Percentiles rank a stretch among this genome's conserved stretches.
phyloP scores from a whole-genome alignment of 108 stramenopile genomes.

The Stephanodiscus minutulus region DNA sequence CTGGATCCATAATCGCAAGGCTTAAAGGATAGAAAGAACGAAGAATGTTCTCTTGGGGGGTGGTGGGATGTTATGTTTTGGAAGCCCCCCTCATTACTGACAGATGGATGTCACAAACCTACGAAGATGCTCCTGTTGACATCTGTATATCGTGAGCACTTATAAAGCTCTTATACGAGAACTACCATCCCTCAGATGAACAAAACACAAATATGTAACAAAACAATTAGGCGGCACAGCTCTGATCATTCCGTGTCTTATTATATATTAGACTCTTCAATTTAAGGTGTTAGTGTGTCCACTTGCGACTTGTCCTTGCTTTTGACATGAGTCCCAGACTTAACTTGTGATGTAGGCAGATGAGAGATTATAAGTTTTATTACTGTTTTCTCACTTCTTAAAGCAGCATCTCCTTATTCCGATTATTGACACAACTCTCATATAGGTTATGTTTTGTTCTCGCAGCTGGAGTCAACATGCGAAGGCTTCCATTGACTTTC shows the following conservation, averaged over 20 bases:
- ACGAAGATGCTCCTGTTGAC: background rate
- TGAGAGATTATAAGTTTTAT: background rate
- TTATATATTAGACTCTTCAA: too few species aligned
- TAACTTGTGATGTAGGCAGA: background rate
- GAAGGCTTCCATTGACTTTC: too few species aligned
- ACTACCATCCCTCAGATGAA: background rate
- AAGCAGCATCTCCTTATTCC: too few species aligned
- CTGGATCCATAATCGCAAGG: constrained; percentile 83
- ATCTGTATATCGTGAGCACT: too few species aligned
- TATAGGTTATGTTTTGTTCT: too few species aligned
- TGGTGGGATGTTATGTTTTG: background rate
- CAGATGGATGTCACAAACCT: background rate
- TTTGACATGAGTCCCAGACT: background rate
- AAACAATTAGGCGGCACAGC: background rate
- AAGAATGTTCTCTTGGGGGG: background rate
- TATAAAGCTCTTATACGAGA: background rate
- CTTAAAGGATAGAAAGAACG: constrained; percentile 16
- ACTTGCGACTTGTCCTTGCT: background rate
- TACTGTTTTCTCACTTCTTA: too few species aligned
- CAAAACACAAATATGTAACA: background rate
- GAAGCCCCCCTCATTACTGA: background rate
- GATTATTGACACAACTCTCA: too few species aligned
- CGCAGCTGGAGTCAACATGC: too few species aligned
- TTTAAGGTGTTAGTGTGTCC: too few species aligned
- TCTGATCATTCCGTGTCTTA: background rate